Evolutionary conservation across 352 stramenopile species (phyloP).

Genomic region (Blastocystis sp.): DNA sequence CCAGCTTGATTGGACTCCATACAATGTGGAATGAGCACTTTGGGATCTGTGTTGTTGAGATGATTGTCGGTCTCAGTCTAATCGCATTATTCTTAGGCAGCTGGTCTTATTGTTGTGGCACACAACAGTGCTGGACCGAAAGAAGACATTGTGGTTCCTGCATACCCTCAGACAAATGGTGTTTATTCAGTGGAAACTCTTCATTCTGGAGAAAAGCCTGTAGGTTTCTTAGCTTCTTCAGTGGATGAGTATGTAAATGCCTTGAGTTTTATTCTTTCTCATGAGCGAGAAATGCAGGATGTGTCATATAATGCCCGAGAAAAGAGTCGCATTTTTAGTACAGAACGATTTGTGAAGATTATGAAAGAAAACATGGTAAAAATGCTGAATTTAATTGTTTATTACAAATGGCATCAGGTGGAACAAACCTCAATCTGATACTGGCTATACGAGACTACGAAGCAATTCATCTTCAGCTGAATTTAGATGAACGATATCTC

Average conservation of each 20-base stretch:
- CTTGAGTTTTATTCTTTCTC: slow-evolving; percentile 76
- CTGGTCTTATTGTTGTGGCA: slow-evolving; percentile 88
- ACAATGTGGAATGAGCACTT: slow-evolving; percentile 99
- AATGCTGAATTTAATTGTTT: slow-evolving; percentile 26
- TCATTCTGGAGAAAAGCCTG: slow-evolving; percentile 60
- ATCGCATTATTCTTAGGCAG: slow-evolving; percentile 72
- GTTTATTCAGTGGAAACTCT: slow-evolving; percentile 49
- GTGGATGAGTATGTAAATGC: slow-evolving; percentile 83
- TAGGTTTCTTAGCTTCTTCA: slow-evolving; percentile 80
- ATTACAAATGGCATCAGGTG: not conserved
- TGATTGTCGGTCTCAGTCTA: slow-evolving; percentile 80
- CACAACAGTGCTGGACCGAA: slow-evolving; percentile 94
- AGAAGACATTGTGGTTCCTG: slow-evolving; percentile 83
- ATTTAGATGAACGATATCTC: not conserved
- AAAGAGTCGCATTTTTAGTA: slow-evolving; percentile 34
- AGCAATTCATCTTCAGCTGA: not conserved
- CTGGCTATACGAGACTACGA: not conserved
- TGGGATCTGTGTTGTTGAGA: slow-evolving; percentile 98
- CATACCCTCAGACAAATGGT: not conserved
- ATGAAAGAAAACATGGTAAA: slow-evolving; percentile 43
- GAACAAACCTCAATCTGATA: no score
- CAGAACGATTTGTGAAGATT: slow-evolving; percentile 50
- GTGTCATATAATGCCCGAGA: slow-evolving; percentile 12
- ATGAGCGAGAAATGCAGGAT: slow-evolving; percentile 68
- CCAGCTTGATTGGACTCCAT: slow-evolving; percentile 88